Evolutionary conservation across 2,329 filamentous ascomycete species (phyloP).

Genomic region (Fusarium kyushuense): DNA sequence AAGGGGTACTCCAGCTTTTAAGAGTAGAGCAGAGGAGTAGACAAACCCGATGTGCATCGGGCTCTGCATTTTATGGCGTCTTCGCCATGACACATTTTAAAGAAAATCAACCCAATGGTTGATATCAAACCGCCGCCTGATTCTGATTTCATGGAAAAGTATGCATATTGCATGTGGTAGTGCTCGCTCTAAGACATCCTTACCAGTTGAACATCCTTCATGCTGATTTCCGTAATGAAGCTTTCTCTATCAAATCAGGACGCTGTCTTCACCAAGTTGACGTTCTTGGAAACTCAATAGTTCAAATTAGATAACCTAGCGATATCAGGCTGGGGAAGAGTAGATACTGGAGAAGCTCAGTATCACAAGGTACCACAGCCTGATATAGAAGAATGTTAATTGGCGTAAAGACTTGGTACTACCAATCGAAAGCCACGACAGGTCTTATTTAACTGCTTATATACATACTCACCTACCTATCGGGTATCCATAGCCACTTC

Average conservation of each 20-base stretch:
- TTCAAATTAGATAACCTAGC: neutral
- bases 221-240: neutral
- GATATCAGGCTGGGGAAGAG: neutral
- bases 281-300: neutral
- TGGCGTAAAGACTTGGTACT: neutral
- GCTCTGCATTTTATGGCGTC: neutral
- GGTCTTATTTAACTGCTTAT: neutral
- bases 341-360: neutral
- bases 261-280: neutral
- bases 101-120: neutral
- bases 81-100: neutral
- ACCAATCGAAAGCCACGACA: neutral
- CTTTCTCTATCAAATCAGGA: neutral
- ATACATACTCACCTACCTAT: neutral
- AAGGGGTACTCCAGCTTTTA: neutral
- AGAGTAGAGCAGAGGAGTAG: neutral
- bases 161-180: neutral
- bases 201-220: neutral
- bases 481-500: neutral
- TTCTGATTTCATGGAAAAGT: neutral
- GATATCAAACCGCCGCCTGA: neutral
- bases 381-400: neutral
- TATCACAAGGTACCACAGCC: neutral
- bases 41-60: neutral
- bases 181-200: neutral